Base-by-base conservation (phyloP, 805 yeast genomes). In the Candida namnaoensis region DNA sequence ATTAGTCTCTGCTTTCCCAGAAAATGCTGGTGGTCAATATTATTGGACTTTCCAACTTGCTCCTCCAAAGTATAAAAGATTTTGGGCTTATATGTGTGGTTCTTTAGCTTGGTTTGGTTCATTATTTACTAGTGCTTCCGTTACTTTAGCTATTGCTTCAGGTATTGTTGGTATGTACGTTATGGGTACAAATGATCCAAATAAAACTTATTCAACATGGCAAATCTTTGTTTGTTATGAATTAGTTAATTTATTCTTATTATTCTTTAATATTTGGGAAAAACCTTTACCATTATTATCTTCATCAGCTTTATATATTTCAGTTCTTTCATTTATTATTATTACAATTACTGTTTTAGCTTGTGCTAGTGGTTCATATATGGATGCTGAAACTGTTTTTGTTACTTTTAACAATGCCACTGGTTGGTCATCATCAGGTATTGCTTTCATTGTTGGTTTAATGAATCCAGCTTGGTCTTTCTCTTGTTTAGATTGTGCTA, bases 401-500 rank as follows among this genome's bases (percentile, higher is more conserved):
- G 67, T 60, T 5, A 64, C 68, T 19, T 78, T 76, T 46, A 57
- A 67, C 32, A 77, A 77, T 52, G 69, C 62, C 28, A 77, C 84
- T 1, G 86, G 86, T 34, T 79, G 85, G 83, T 48, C 64, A 9
- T 65, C 73, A 3, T 48, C 73, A 2, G 85, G 74, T 27, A 70
- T 79, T 57, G 82, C 84, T 0, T 77, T 80, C 54, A 70, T 80
- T 42, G 75, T 78, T n/a, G 87, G 88, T n/a, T 59, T 80, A 38
- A 72, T 80, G 48, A 80, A 80, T 54, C 83, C 86, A 6, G 74
- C 77, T 42, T 81, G 84, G 84, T 74, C 81, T 9, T 80, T 79
- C 62, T 69, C 78, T 26, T 80, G 87, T 48, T 66, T 79, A 39
- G 88, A 81, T 53, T 75, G 79, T 43, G 85, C 86, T 3, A 78